A percentile compares a stretch with the other conserved stretches of the same genome.
Evolutionary conservation across 2,329 filamentous ascomycete genomes (phyloP).

Genomic region (Alternaria ventricosa): DNA sequence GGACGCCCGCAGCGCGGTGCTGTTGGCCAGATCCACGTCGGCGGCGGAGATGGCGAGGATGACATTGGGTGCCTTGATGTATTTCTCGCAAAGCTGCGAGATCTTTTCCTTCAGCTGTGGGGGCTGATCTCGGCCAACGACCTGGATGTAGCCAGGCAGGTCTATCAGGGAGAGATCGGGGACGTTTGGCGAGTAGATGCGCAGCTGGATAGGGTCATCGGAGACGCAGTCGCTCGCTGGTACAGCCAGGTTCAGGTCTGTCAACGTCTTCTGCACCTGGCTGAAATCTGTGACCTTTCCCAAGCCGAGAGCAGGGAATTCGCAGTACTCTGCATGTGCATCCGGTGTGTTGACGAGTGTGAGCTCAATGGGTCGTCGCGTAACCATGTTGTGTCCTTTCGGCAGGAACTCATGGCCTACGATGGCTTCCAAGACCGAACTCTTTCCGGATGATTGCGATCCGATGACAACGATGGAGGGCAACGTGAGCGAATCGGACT

Average conservation of each 20-base stretch:
- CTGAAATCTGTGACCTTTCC: conserved; percentile 91
- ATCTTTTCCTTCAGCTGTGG: conserved; percentile 94
- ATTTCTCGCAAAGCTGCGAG: conserved; percentile 94
- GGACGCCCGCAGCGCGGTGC: conserved; percentile 87
- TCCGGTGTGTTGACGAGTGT: conserved; percentile 95
- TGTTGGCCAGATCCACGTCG: conserved; percentile 96
- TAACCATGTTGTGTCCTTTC: conserved; percentile 99
- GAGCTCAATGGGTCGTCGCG: conserved; percentile 90
- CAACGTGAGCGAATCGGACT: conserved; percentile 84
- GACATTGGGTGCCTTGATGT: conserved; percentile 94
- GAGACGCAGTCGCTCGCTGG: conserved; percentile 90
- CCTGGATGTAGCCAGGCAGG: conserved; percentile 95
- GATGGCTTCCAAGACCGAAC: conserved; percentile 93
- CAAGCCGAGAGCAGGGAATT: conserved; percentile 90
- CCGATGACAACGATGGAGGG: conserved; percentile 99
- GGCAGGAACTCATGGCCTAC: conserved; percentile 97
- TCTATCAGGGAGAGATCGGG: conserved; percentile 96
- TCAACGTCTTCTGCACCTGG: conserved; percentile 90
- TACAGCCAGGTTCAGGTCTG: conserved; percentile 92
- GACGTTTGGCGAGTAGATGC: conserved; percentile 93
- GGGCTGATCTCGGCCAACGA: conserved; percentile 89
- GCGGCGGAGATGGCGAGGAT: conserved; percentile 97
- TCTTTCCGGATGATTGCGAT: conserved; percentile 97
- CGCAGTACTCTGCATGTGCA: conserved; percentile 86
- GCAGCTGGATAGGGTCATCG: conserved; percentile 94